Base-by-base conservation (phyloP, 495 filamentous ascomycete genomes). In the Sporormia fimetaria region DNA sequence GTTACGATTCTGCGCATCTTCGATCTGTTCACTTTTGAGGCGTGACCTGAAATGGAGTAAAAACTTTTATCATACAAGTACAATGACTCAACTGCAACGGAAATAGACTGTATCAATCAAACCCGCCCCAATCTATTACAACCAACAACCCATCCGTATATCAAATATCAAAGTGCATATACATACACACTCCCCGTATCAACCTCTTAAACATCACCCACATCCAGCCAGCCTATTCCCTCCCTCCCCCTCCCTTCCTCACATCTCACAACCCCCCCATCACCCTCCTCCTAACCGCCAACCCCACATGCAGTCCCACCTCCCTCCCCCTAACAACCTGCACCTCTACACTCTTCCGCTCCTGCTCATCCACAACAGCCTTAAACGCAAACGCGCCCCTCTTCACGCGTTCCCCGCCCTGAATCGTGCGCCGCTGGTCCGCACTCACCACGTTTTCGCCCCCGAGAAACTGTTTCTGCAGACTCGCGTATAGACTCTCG, bases 201-300 rank as follows among this genome's bases (percentile, higher is more conserved):
- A n/a, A n/a, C n/a, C n/a, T n/a, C n/a, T n/a, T n/a, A n/a, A n/a
- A n/a, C n/a, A n/a, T n/a, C n/a, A n/a, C n/a, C n/a, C n/a, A n/a
- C n/a, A n/a, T n/a, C n/a, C n/a, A n/a, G n/a, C n/a, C n/a, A n/a
- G n/a, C n/a, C n/a, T n/a, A n/a, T n/a, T n/a, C n/a, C 30, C 30
- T 15, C 17, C 30, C 30, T 33, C 33, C 33, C 14, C 6, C 33
- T 14, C 9, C 24, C 14, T 18, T 22, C 17, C 40, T 40, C 39
- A 33, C 33, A 18, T 49, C 7, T 38, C 47, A 32, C 21, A 51
- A 37, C 14, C 46, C 45, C 50, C 62, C 47, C 46, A 67, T 72
- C 50, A 86, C 86, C 0, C 77, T 69, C 38, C 78, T 67, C 55
- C 81, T 62, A 10, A 80, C 70, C 2, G 80, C 79, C 8, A 81